Evolutionary conservation across 495 filamentous ascomycete species (phyloP).

Genomic region (Penicillium herquei): DNA sequence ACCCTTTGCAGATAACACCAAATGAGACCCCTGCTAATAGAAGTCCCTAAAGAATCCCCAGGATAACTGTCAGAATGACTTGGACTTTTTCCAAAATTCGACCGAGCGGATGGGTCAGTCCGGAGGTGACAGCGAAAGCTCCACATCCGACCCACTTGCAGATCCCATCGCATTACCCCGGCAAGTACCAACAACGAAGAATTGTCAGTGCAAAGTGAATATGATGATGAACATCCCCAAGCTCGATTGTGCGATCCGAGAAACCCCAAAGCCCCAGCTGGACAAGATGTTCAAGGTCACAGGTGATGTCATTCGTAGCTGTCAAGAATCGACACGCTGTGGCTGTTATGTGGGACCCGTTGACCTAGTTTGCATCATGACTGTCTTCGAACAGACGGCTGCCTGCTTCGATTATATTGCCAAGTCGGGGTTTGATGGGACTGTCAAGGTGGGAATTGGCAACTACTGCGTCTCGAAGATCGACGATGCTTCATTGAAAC

Average conservation of each 20-base stretch:
- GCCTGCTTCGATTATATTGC: slow-evolving; percentile 13
- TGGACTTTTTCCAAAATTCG: too few relatives aligned
- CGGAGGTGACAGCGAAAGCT: neutral
- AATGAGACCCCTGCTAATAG: neutral
- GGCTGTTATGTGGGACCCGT: slow-evolving; percentile 4
- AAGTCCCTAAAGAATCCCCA: neutral
- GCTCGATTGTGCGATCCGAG: slow-evolving; percentile 5
- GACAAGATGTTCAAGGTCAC: slow-evolving; percentile 13
- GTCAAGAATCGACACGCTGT: slow-evolving; percentile 4
- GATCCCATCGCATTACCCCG: neutral
- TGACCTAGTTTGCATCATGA: slow-evolving; percentile 14
- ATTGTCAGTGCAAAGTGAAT: slow-evolving; percentile 9
- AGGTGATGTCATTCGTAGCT: slow-evolving; percentile 9
- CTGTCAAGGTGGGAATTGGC: slow-evolving; percentile 9
- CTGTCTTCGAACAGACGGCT: slow-evolving; percentile 11
- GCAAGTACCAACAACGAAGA: neutral
- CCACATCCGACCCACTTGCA: neutral
- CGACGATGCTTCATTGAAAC: slow-evolving; percentile 8
- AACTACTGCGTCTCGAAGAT: slow-evolving; percentile 6
- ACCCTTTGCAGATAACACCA: neutral
- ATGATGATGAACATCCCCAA: slow-evolving; percentile 10
- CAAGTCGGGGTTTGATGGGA: slow-evolving; percentile 7
- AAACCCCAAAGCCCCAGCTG: slow-evolving; percentile 7
- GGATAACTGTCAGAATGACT: too few relatives aligned
- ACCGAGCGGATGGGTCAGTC: too few relatives aligned